Percentiles rank a stretch among this genome's conserved stretches.
These are phyloP conservation scores for Trichoderma breve DNA, from an alignment of 2,329 filamentous ascomycete species.

Conservation along the genomic window DNA sequence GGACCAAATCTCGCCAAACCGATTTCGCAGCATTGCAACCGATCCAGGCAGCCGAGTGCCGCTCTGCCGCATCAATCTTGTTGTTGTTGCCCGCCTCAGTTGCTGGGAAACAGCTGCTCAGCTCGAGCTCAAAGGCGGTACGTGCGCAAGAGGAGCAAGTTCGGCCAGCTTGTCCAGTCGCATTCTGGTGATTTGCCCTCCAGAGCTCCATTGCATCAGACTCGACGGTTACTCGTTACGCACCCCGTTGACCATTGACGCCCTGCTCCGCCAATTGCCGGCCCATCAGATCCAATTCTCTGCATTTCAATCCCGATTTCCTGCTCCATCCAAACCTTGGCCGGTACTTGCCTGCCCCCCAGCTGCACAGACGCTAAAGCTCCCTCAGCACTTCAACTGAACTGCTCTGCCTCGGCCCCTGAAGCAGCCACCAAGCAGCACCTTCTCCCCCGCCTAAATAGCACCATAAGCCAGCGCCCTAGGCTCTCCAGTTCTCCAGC, in stretches of 20 bases:
- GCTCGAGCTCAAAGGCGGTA: constrained; percentile 4
- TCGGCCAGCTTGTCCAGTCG: not conserved
- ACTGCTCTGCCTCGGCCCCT: not conserved
- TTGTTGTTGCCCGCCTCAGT: not conserved
- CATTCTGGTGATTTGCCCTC: not conserved
- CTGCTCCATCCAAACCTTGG: not conserved
- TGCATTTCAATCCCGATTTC: not conserved
- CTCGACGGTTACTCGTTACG: not conserved
- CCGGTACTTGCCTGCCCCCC: not conserved
- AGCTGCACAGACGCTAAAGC: not conserved
- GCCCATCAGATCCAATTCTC: not conserved
- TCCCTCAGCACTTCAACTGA: not conserved
- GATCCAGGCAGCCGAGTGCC: not conserved
- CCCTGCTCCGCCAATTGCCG: not conserved
- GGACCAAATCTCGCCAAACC: not conserved
- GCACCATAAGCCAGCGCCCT: not conserved
- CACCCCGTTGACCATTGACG: not conserved
- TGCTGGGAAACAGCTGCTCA: constrained; percentile 1
- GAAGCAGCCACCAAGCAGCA: not conserved
- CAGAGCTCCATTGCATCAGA: not conserved
- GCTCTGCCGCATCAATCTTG: not conserved
- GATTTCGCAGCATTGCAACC: not conserved
- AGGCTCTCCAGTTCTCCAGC: not conserved
- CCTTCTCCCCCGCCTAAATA: not conserved
- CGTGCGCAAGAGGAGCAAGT: not conserved